phyloP scores from a whole-genome alignment of 805 yeast species.

The Priceomyces haplophilus region DNA sequence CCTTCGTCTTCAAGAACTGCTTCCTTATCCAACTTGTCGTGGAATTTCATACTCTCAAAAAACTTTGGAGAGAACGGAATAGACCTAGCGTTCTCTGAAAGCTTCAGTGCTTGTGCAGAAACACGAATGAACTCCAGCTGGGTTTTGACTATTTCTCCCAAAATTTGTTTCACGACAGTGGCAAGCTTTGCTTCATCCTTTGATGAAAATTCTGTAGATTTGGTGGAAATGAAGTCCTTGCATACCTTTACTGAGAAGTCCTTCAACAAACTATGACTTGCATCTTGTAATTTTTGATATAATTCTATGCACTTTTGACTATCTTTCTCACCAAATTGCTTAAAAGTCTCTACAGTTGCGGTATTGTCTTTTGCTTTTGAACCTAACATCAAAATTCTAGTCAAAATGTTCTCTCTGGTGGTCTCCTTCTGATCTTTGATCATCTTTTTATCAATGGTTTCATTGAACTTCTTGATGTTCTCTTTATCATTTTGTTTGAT shows the following conservation, averaged over 20 bases:
- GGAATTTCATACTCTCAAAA: slow-evolving; percentile 29
- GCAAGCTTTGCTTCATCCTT: slow-evolving; percentile 31
- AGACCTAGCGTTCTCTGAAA: slow-evolving; percentile 24
- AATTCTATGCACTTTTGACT: slow-evolving; percentile 35
- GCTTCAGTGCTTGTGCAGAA: slow-evolving; percentile 22
- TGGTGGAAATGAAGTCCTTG: slow-evolving; percentile 28
- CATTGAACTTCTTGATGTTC: slow-evolving; percentile 31
- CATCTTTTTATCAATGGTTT: slow-evolving; percentile 41
- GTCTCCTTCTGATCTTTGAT: slow-evolving; percentile 36
- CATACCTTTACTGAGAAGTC: slow-evolving; percentile 19
- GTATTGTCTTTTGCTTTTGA: slow-evolving; percentile 19
- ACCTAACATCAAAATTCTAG: slow-evolving; percentile 38
- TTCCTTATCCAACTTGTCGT: slow-evolving; percentile 38
- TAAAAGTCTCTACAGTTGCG: slow-evolving; percentile 30
- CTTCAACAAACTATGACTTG: slow-evolving; percentile 24
- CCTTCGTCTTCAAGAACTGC: slow-evolving; percentile 51
- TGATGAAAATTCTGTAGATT: slow-evolving; percentile 31
- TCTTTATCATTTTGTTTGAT: slow-evolving; percentile 10
- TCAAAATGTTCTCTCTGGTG: slow-evolving; percentile 48
- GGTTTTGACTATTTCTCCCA: slow-evolving; percentile 34
- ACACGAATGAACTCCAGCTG: slow-evolving; percentile 33
- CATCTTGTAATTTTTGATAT: slow-evolving; percentile 25
- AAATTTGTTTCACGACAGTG: slow-evolving; percentile 31
- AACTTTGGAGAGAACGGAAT: slow-evolving; percentile 29
- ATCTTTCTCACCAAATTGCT: slow-evolving; percentile 29